phyloP scores from a whole-genome alignment of 106 monocot genomes.

The Chionographis japonica region DNA sequence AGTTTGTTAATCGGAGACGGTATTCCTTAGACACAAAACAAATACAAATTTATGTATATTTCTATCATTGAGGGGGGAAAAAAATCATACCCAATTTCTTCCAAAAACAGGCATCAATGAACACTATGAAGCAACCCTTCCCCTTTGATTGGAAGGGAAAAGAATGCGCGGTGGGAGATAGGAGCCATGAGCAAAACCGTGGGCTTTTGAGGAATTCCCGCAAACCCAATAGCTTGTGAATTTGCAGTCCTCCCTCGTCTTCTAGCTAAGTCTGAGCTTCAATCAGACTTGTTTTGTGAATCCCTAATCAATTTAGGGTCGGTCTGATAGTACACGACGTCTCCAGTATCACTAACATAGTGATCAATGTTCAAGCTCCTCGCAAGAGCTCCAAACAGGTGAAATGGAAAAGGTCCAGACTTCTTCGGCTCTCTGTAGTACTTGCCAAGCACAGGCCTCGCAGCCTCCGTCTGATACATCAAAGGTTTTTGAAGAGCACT shows the following conservation, averaged over 20 bases:
- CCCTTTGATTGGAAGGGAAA: conserved; percentile 2
- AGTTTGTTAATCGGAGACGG: no score
- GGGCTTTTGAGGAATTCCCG: neutral
- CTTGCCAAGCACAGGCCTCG: conserved; percentile 66
- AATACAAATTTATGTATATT: no score
- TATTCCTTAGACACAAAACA: no score
- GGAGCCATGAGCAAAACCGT: neutral
- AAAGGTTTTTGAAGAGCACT: neutral
- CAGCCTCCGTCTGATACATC: conserved; percentile 59
- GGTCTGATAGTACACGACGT: conserved; percentile 74
- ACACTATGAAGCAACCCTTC: neutral
- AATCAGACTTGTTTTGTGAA: conserved; percentile 1
- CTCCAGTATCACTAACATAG: conserved; percentile 69
- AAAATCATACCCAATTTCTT: no score
- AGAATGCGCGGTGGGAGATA: neutral
- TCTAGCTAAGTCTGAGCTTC: neutral
- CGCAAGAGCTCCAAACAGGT: conserved; percentile 45
- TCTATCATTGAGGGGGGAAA: no score
- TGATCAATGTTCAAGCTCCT: conserved; percentile 71
- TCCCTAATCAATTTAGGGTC: conserved; percentile 24
- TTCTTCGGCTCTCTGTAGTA: conserved; percentile 86
- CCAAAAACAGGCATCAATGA: neutral
- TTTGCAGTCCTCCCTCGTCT: neutral
- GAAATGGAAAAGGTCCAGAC: conserved; percentile 67
- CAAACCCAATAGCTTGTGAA: neutral